phyloP scores from a whole-genome alignment of 2,329 filamentous ascomycete species.

The Furcasterigmium sp. region DNA sequence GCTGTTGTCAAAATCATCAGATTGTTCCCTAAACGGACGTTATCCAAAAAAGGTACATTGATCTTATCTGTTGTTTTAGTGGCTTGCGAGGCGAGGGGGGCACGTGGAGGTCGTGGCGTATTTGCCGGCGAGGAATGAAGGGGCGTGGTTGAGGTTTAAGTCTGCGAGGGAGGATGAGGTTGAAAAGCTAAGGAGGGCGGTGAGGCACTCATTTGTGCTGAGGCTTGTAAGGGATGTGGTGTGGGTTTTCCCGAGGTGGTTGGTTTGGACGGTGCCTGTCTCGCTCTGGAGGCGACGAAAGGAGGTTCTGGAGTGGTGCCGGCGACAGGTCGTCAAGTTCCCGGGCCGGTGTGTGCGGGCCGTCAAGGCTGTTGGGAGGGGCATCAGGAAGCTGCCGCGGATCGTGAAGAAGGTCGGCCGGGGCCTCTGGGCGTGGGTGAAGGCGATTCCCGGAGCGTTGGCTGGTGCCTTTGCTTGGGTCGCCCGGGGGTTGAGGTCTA shows the following conservation, averaged over 20 bases:
- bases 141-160: slow-evolving; percentile 30
- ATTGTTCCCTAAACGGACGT: too few species aligned
- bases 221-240: slow-evolving; percentile 17
- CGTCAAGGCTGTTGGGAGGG: slow-evolving; percentile 10
- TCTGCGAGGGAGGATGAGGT: slow-evolving; percentile 23
- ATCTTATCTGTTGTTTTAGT: too few species aligned
- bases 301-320: slow-evolving; percentile 23
- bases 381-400: slow-evolving; percentile 17
- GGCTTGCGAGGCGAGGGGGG: slow-evolving; percentile 33
- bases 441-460: slow-evolving; percentile 18
- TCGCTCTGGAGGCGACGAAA: slow-evolving; percentile 19
- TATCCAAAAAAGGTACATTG: too few species aligned
- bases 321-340: slow-evolving; percentile 17
- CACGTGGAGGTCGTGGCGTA: slow-evolving; percentile 38
- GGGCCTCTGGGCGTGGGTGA: slow-evolving; percentile 14
- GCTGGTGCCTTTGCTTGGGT: slow-evolving; percentile 22
- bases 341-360: slow-evolving; percentile 18
- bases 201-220: slow-evolving; percentile 11
- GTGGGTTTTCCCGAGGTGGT: neutral
- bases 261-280: slow-evolving; percentile 5
- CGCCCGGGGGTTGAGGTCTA: slow-evolving; percentile 17
- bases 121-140: slow-evolving; percentile 31
- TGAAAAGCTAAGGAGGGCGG: slow-evolving; percentile 15
- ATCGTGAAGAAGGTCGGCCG: slow-evolving; percentile 10
- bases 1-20: too few species aligned